phyloP scores from a whole-genome alignment of 164 flowering plant genomes.

The Vitis cinerea region DNA sequence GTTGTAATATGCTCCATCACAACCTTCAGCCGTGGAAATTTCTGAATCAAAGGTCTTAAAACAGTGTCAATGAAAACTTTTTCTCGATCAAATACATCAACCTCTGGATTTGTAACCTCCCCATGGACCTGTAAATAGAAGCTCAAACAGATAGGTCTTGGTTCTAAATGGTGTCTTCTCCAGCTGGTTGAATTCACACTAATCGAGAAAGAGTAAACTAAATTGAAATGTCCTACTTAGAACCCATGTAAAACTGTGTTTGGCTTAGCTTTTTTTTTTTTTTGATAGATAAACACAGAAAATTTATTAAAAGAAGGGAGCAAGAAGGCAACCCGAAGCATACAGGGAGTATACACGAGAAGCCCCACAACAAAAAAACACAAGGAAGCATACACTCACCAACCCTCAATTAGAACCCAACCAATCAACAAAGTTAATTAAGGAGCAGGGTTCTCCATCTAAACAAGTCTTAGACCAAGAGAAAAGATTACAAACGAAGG shows the following conservation, averaged over 20 bases:
- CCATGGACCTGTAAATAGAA: constrained; percentile 79
- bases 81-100: constrained; percentile 96
- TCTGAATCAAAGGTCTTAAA: constrained; percentile 67
- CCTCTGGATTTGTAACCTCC: constrained; percentile 82
- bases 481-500: too few species aligned
- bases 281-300: too few species aligned
- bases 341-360: too few species aligned
- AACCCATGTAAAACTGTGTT: background rate
- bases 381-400: too few species aligned
- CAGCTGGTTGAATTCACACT: background rate
- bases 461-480: too few species aligned
- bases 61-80: constrained; percentile 82
- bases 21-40: constrained; percentile 77
- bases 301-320: too few species aligned
- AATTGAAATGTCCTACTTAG: background rate
- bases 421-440: too few species aligned
- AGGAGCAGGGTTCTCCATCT: too few species aligned
- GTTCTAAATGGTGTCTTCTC: background rate
- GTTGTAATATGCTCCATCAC: constrained; percentile 99
- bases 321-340: too few species aligned
- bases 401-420: too few species aligned
- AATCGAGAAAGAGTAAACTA: background rate
- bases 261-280: too few species aligned
- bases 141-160: background rate
- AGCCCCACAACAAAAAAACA: too few species aligned